Conservation (phyloP, 148 eudicot genomes). For the Cornus suecica region DNA sequence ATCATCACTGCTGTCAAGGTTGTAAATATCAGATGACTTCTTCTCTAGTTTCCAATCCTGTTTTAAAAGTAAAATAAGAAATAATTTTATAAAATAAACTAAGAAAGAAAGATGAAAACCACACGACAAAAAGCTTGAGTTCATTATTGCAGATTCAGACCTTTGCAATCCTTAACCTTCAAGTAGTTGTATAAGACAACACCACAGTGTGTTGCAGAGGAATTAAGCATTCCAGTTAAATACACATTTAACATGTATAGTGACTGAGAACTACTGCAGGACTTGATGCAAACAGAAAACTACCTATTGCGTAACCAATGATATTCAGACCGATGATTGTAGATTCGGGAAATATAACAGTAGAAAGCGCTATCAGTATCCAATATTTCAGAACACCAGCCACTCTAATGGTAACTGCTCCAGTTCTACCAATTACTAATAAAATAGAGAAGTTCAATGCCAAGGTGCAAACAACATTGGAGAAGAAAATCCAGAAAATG, state of each 20-base stretch:
- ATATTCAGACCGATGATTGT: conserved; percentile 16
- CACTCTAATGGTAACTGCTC: conserved; percentile 21
- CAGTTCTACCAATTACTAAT: conserved; percentile 25
- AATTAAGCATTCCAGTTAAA: not conserved
- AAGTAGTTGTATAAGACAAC: conserved; percentile 44
- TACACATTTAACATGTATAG: not conserved
- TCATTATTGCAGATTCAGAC: conserved; percentile 13
- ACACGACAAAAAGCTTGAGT: not conserved
- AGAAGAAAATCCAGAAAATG: conserved; percentile 23
- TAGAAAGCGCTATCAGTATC: conserved; percentile 21
- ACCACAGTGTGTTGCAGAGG: conserved; percentile 39
- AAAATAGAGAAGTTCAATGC: conserved; percentile 21
- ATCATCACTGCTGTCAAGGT: conserved; percentile 26
- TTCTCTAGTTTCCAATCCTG: conserved; percentile 46
- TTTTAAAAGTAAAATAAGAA: no score
- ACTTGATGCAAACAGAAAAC: not conserved
- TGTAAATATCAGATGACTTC: conserved; percentile 33
- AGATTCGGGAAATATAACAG: conserved; percentile 19
- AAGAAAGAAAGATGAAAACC: not conserved
- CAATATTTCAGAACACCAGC: conserved; percentile 25
- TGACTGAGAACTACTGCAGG: not conserved
- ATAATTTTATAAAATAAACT: not conserved
- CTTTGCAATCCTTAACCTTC: conserved; percentile 44
- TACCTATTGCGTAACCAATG: conserved; percentile 19
- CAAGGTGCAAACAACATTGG: conserved; percentile 16